Conservation (phyloP, 2,329 filamentous ascomycete species). For the Cyphellophora attinorum region DNA sequence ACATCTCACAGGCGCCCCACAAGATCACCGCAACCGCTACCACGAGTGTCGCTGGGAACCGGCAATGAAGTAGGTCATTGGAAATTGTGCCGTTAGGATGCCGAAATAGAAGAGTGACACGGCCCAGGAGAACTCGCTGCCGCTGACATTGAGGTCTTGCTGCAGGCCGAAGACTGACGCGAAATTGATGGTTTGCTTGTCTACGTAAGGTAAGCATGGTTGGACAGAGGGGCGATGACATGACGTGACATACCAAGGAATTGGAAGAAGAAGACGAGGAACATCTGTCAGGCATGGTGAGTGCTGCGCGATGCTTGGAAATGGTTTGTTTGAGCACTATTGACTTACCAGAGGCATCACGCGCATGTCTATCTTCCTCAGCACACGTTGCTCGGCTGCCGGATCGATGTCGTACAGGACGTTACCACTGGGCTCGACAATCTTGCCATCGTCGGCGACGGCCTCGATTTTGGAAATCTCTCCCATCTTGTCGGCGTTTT, state of each 20-base stretch:
- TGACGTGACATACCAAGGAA: constrained; percentile 3
- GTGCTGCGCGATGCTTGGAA: constrained; percentile 1
- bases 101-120: constrained; percentile 33
- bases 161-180: constrained; percentile 3
- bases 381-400: constrained; percentile 2
- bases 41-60: not conserved
- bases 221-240: constrained; percentile 1
- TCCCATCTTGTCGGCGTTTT: no score
- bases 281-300: constrained; percentile 1
- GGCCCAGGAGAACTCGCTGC: constrained; percentile 29
- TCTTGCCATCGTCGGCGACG: no score
- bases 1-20: constrained; percentile 32
- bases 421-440: no score
- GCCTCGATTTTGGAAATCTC: no score
- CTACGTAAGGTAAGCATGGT: constrained; percentile 20
- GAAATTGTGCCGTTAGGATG: not conserved
- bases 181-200: constrained; percentile 24
- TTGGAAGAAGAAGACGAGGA: constrained; percentile 2
- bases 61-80: constrained; percentile 1
- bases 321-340: no score
- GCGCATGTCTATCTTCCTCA: constrained; percentile 47
- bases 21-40: constrained; percentile 18
- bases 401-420: not conserved
- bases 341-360: constrained; percentile 47
- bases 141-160: constrained; percentile 2